A percentile compares a stretch with the other conserved stretches of the same genome.
Conservation (phyloP, 345 rosid genomes). For the Atalantia buxifolia region DNA sequence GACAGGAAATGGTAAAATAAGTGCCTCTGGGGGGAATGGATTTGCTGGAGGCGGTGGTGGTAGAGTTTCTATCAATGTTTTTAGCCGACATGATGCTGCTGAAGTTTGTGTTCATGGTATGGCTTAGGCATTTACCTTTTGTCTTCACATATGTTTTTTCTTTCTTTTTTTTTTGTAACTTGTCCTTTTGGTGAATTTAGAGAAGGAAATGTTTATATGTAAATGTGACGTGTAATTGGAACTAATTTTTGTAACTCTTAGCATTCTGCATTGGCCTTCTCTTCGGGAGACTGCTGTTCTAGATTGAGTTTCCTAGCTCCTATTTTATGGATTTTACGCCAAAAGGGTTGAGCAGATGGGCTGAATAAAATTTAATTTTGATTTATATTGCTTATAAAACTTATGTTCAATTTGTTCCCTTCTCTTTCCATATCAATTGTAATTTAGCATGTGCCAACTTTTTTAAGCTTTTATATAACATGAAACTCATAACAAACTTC, state of each 20-base stretch:
- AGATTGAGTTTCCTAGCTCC: too few relatives aligned
- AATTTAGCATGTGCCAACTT: too few relatives aligned
- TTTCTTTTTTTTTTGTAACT: neutral
- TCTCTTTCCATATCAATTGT: too few relatives aligned
- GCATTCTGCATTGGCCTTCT: neutral
- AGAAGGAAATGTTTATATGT: neutral
- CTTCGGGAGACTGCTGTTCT: neutral
- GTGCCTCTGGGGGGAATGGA: constrained; percentile 67
- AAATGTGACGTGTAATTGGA: neutral
- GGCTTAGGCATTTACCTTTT: constrained; percentile 6
- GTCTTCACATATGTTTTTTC: neutral
- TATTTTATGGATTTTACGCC: neutral
- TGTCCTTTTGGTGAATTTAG: neutral
- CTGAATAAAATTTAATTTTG: too few relatives aligned
- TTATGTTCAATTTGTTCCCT: too few relatives aligned
- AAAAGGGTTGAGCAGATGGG: neutral
- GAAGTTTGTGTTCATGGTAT: constrained; percentile 54
- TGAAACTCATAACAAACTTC: too few relatives aligned
- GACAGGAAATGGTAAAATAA: constrained; percentile 52
- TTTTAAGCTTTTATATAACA: too few relatives aligned
- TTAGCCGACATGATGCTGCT: constrained; percentile 61
- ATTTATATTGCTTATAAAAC: too few relatives aligned
- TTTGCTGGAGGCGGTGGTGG: constrained; percentile 86
- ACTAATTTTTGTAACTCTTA: neutral
- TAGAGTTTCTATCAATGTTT: constrained; percentile 59